Conservation (phyloP, 306 rosid genomes). For the Vachellia collinsii region DNA sequence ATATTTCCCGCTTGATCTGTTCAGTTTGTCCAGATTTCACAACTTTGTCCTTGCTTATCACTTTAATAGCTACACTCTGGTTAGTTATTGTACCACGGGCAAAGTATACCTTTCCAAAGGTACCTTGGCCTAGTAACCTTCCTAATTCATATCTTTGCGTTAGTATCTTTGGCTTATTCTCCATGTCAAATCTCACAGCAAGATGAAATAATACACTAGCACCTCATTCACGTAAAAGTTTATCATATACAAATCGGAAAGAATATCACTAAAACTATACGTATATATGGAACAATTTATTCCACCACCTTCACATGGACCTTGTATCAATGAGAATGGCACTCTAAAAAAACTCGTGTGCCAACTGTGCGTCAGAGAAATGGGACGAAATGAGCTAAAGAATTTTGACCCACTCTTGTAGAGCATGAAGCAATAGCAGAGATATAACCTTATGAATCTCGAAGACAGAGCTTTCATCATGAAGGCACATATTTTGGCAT, state of each 20-base stretch:
- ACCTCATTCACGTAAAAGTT: slow-evolving; percentile 26
- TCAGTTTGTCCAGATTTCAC: slow-evolving; percentile 40
- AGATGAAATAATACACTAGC: slow-evolving; percentile 28
- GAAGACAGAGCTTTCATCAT: slow-evolving; percentile 37
- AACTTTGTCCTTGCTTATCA: slow-evolving; percentile 53
- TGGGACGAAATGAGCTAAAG: slow-evolving; percentile 28
- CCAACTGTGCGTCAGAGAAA: slow-evolving; percentile 41
- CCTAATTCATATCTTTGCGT: slow-evolving; percentile 58
- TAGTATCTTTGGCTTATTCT: slow-evolving; percentile 45
- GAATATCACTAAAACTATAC: neutral
- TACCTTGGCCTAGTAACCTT: slow-evolving; percentile 61
- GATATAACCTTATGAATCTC: slow-evolving; percentile 41
- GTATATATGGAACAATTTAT: neutral
- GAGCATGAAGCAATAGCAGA: slow-evolving; percentile 34
- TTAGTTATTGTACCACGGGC: slow-evolving; percentile 43
- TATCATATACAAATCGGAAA: slow-evolving; percentile 17
- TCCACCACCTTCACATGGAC: slow-evolving; percentile 58
- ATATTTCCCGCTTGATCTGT: slow-evolving; percentile 48
- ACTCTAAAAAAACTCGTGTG: slow-evolving; percentile 35
- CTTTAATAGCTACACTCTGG: slow-evolving; percentile 57
- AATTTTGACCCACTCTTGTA: slow-evolving; percentile 34
- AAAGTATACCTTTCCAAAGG: slow-evolving; percentile 61
- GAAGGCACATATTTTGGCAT: slow-evolving; percentile 61
- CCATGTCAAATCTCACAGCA: slow-evolving; percentile 48
- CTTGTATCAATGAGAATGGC: slow-evolving; percentile 43